These are phyloP conservation scores for Ceraceosorus guamensis DNA, from an alignment of 1,284 basidiomycete species.

Conservation along the genomic window DNA sequence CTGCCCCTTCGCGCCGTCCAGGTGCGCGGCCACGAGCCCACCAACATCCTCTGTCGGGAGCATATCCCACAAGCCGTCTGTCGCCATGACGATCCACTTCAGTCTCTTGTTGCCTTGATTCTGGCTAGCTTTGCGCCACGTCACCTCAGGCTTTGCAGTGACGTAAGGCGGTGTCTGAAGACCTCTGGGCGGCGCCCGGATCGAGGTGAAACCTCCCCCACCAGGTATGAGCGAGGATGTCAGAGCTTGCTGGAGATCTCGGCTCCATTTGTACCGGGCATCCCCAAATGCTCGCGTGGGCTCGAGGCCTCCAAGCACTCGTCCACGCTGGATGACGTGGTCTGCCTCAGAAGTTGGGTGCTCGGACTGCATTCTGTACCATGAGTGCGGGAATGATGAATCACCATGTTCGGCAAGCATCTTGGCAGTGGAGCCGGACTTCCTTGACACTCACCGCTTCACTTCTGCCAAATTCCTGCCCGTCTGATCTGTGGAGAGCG, in stretches of 20 bases:
- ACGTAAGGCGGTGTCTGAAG: conserved; percentile 77
- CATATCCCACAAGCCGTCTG: conserved; percentile 91
- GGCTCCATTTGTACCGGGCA: conserved; percentile 74
- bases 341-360: conserved; percentile 68
- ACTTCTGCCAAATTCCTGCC: conserved; percentile 79
- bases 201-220: conserved; percentile 16
- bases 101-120: conserved; percentile 50
- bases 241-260: conserved; percentile 48
- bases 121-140: conserved; percentile 20
- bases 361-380: conserved; percentile 69
- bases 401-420: conserved; percentile 56
- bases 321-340: conserved; percentile 68
- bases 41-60: conserved; percentile 92
- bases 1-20: conserved; percentile 37
- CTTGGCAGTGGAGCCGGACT: background rate
- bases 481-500: conserved; percentile 89
- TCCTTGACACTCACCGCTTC: conserved; percentile 10
- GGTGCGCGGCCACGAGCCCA: conserved; percentile 56
- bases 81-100: conserved; percentile 67
- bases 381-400: conserved; percentile 1
- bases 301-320: conserved; percentile 73
- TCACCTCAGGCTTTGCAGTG: conserved; percentile 64
- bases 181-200: conserved; percentile 28
- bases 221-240: conserved; percentile 48
- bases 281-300: conserved; percentile 92